phyloP scores from a whole-genome alignment of 139 green algal genomes.

The Chara braunii region DNA sequence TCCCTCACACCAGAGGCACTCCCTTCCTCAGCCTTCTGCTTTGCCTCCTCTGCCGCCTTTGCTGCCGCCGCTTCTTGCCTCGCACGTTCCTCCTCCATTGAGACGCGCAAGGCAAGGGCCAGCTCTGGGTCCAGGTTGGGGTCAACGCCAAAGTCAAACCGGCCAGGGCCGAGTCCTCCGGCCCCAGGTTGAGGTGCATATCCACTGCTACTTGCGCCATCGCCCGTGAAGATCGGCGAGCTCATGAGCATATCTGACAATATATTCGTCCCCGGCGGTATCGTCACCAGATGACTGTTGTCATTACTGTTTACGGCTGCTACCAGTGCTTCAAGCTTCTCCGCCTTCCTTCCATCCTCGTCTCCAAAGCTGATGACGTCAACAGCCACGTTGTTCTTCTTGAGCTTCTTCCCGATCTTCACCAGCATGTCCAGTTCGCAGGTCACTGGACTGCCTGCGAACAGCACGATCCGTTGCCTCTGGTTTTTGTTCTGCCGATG shows the following conservation, averaged over 20 bases:
- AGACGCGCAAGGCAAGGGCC: constrained; percentile 79
- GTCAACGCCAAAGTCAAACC: constrained; percentile 94
- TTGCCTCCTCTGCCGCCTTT: constrained; percentile 13
- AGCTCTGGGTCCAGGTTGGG: constrained; percentile 96
- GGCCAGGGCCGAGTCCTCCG: constrained; percentile 44
- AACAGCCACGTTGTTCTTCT: constrained; percentile 99
- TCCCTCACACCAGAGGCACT: not conserved
- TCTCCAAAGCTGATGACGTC: constrained; percentile 88
- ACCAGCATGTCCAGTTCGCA: constrained; percentile 58
- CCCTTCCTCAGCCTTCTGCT: constrained; percentile 4
- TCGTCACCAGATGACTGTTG: constrained; percentile 86
- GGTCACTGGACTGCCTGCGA: constrained; percentile 79
- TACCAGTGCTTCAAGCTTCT: constrained; percentile 89
- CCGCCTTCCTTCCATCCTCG: constrained; percentile 53
- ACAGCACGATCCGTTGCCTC: constrained; percentile 92
- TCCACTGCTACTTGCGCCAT: constrained; percentile 43
- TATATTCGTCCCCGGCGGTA: constrained; percentile 55
- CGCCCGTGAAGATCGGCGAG: constrained; percentile 82
- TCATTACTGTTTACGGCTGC: constrained; percentile 85
- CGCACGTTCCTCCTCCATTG: constrained; percentile 92
- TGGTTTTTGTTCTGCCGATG: constrained; percentile 99
- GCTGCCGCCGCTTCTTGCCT: constrained; percentile 60
- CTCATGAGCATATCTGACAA: constrained; percentile 65
- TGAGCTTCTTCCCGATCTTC: constrained; percentile 97
- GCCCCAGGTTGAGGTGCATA: constrained; percentile 45